phyloP scores from a whole-genome alignment of 2,329 filamentous ascomycete genomes.

The Claviceps sorghi region DNA sequence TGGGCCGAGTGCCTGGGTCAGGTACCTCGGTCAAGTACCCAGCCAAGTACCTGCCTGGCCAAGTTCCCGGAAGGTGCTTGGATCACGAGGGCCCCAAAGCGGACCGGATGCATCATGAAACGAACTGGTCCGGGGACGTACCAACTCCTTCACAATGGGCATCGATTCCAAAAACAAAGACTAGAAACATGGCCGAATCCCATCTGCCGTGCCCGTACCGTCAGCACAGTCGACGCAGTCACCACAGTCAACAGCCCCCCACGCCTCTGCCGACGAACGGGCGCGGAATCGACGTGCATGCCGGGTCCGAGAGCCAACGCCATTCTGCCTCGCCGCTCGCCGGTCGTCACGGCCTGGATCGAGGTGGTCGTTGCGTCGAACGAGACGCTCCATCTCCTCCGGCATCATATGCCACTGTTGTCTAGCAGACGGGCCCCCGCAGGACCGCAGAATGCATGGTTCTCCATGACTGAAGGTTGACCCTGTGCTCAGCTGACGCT shows the following conservation, averaged over 20 bases:
- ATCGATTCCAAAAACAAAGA: too few species aligned
- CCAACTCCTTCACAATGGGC: too few species aligned
- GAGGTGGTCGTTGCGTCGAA: neutral
- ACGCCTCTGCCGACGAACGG: too few species aligned
- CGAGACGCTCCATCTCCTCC: neutral
- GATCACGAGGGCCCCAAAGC: neutral
- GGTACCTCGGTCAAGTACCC: too few species aligned
- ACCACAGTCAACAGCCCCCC: too few species aligned
- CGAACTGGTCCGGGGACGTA: neutral
- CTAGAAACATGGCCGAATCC: too few species aligned
- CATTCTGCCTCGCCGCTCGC: too few species aligned
- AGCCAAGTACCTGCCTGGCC: too few species aligned
- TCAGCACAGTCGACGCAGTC: too few species aligned
- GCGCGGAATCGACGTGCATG: neutral
- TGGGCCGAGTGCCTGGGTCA: too few species aligned
- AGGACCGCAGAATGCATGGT: neutral
- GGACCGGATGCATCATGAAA: neutral
- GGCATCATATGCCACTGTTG: neutral
- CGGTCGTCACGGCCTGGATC: neutral
- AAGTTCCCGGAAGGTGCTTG: neutral
- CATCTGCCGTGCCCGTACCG: too few species aligned
- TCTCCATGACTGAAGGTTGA: neutral
- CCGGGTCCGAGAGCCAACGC: neutral
- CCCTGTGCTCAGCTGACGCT: neutral
- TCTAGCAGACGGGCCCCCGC: neutral